These are phyloP conservation scores for Leccinum incarnatum DNA, from an alignment of 768 basidiomycete genomes.

Conservation along the genomic window DNA sequence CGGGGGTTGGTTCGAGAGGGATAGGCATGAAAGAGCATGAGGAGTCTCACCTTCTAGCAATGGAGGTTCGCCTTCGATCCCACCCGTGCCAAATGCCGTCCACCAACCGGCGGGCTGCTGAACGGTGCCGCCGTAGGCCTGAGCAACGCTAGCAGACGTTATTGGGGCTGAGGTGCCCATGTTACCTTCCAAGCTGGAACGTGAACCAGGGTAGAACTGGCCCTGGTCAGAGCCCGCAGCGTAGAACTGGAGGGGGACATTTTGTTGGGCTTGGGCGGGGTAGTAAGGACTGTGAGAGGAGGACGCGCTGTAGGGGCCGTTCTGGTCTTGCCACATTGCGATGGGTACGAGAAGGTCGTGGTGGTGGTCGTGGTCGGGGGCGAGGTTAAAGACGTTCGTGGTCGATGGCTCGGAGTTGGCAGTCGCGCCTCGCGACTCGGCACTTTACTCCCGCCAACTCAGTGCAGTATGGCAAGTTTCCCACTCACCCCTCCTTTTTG, in stretches of 20 bases:
- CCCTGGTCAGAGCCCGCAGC: constrained; percentile 56
- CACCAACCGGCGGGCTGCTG: constrained; percentile 81
- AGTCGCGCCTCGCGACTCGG: constrained; percentile 17
- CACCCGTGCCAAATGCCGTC: constrained; percentile 94
- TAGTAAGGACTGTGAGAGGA: constrained; percentile 63
- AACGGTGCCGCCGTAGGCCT: constrained; percentile 69
- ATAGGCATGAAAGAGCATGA: background rate
- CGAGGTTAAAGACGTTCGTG: constrained; percentile 15
- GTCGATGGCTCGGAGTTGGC: background rate
- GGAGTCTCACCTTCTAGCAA: constrained; percentile 77
- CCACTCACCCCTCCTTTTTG: background rate
- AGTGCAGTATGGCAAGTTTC: constrained; percentile 25
- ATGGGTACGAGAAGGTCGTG: background rate
- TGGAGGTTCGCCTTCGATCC: constrained; percentile 94
- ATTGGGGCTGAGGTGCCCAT: constrained; percentile 55
- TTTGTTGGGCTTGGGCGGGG: constrained; percentile 43
- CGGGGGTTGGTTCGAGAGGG: background rate
- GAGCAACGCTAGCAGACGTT: constrained; percentile 41
- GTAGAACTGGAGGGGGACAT: constrained; percentile 74
- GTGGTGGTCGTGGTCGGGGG: background rate
- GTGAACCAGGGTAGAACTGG: constrained; percentile 65
- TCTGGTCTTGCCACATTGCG: constrained; percentile 75
- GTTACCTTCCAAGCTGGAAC: constrained; percentile 77
- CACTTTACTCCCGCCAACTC: constrained; percentile 21
- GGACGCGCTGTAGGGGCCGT: constrained; percentile 53